Evolutionary conservation across 2,329 filamentous ascomycete species (phyloP).

Genomic region (Thelonectria blattea): DNA sequence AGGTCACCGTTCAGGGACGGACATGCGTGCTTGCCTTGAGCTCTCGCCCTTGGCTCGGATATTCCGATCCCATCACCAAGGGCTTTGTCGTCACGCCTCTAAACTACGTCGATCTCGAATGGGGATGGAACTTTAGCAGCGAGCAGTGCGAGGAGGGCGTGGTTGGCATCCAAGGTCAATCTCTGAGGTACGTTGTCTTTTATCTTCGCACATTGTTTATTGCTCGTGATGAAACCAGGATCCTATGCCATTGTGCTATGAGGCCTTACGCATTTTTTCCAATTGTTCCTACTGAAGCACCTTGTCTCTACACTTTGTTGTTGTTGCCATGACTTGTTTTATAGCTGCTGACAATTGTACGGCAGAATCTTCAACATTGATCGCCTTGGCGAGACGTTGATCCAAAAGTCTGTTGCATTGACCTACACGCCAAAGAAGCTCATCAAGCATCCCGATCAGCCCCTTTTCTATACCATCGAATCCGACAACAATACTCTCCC

Average conservation of each 20-base stretch:
- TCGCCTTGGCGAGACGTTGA: slow-evolving; percentile 81
- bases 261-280: slow-evolving; percentile 64
- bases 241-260: slow-evolving; percentile 62
- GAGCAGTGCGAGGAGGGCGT: slow-evolving; percentile 93
- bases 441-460: slow-evolving; percentile 83
- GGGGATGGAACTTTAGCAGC: slow-evolving; percentile 95
- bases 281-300: slow-evolving; percentile 97
- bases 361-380: slow-evolving; percentile 87
- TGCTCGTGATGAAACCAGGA: slow-evolving; percentile 70
- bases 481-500: slow-evolving; percentile 91
- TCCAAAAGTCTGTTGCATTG: slow-evolving; percentile 84
- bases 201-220: slow-evolving; percentile 41
- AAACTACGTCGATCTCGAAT: slow-evolving; percentile 86
- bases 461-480: slow-evolving; percentile 93
- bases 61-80: slow-evolving; percentile 85
- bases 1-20: slow-evolving; percentile 85
- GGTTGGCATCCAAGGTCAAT: slow-evolving; percentile 90
- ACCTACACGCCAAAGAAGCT: slow-evolving; percentile 91
- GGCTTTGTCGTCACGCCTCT: slow-evolving; percentile 92
- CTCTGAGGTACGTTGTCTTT: slow-evolving; percentile 71
- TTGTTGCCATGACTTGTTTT: not conserved
- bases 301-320: slow-evolving; percentile 21
- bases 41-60: slow-evolving; percentile 94
- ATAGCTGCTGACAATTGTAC: slow-evolving; percentile 42
- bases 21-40: slow-evolving; percentile 88